phyloP scores from a whole-genome alignment of 2,329 filamentous ascomycete genomes.

The Aureobasidium zeae region DNA sequence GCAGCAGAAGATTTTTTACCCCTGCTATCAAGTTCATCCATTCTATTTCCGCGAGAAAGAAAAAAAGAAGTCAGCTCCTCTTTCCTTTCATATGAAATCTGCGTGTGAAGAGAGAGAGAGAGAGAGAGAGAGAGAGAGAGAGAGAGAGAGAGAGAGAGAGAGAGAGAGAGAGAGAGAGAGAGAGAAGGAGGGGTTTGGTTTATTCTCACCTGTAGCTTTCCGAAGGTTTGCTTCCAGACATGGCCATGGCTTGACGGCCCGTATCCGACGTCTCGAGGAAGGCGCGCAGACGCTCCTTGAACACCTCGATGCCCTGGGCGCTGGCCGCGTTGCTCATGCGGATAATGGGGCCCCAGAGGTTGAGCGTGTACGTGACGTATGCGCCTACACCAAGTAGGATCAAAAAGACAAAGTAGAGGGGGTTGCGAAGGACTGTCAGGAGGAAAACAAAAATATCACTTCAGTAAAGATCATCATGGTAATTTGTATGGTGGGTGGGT shows the following conservation, averaged over 20 bases:
- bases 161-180: too few relatives aligned
- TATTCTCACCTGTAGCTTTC: slow-evolving; percentile 6
- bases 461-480: not conserved
- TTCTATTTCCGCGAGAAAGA: too few relatives aligned
- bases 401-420: slow-evolving; percentile 82
- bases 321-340: slow-evolving; percentile 89
- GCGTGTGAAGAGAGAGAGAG: not conserved
- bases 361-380: slow-evolving; percentile 87
- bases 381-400: slow-evolving; percentile 65
- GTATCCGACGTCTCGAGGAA: slow-evolving; percentile 84
- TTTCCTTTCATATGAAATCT: not conserved
- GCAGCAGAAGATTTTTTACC: slow-evolving; percentile 31
- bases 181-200: too few relatives aligned
- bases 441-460: slow-evolving; percentile 17
- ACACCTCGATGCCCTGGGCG: slow-evolving; percentile 77
- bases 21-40: slow-evolving; percentile 34
- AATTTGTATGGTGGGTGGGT: not conserved
- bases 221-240: slow-evolving; percentile 40
- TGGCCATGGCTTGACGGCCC: slow-evolving; percentile 70
- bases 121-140: too few relatives aligned
- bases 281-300: slow-evolving; percentile 81
- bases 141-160: too few relatives aligned
- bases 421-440: slow-evolving; percentile 74
- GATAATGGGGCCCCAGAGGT: slow-evolving; percentile 90
- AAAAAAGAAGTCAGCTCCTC: not conserved